phyloP scores from a whole-genome alignment of 2,329 filamentous ascomycete species.

The Lachnellula subtilissima region DNA sequence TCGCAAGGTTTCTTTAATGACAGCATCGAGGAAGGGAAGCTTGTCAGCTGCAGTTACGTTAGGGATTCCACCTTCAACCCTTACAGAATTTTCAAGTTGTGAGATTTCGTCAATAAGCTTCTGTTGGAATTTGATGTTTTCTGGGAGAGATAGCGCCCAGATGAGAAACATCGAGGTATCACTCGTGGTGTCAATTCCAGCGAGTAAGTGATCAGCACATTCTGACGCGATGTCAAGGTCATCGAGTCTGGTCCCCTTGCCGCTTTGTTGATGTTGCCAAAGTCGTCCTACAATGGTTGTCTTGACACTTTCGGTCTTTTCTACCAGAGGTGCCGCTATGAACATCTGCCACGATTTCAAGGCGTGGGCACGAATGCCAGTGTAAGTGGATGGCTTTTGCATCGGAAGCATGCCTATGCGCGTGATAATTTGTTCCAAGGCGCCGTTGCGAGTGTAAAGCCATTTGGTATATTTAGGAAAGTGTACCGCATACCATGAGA shows the following conservation, averaged over 20 bases:
- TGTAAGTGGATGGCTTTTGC: constrained; percentile 46
- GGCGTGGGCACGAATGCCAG: constrained; percentile 44
- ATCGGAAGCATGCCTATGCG: constrained; percentile 40
- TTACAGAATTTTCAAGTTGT: constrained; percentile 20
- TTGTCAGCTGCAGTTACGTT: constrained; percentile 32
- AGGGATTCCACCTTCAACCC: constrained; percentile 30
- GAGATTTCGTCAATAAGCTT: constrained; percentile 40
- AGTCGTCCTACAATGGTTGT: constrained; percentile 36
- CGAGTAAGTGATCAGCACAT: constrained; percentile 48
- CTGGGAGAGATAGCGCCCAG: constrained; percentile 43
- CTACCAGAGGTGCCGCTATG: neutral
- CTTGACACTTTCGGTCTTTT: constrained; percentile 2
- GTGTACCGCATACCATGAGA: constrained; percentile 48
- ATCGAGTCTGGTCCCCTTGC: constrained; percentile 29
- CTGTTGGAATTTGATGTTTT: constrained; percentile 40
- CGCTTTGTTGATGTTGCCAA: constrained; percentile 31
- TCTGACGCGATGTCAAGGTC: constrained; percentile 48
- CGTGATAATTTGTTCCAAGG: constrained; percentile 33
- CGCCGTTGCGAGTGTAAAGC: constrained; percentile 41
- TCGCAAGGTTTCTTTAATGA: constrained; percentile 47
- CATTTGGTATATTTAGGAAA: constrained; percentile 41
- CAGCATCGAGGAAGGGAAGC: constrained; percentile 41
- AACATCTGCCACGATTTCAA: constrained; percentile 26
- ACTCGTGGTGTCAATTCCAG: constrained; percentile 49
- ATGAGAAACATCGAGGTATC: constrained; percentile 48